A percentile compares a stretch with the other conserved stretches of the same genome.
phyloP scores from a whole-genome alignment of 768 basidiomycete species.

The Ramaria sp. region DNA sequence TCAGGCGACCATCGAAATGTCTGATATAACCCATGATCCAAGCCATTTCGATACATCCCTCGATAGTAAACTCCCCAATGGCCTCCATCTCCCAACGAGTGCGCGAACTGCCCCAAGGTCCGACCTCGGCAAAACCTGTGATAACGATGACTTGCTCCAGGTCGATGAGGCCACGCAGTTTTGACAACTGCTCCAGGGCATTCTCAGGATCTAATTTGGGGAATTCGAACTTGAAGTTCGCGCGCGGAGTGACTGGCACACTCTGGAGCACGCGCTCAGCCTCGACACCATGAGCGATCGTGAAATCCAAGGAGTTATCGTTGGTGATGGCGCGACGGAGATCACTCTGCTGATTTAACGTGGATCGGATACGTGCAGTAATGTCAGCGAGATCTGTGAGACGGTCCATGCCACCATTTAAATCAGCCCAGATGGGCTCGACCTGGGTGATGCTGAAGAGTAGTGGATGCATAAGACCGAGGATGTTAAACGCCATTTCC shows the following conservation, averaged over 20 bases:
- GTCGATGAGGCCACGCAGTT: constrained; percentile 83
- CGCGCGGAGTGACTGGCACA: constrained; percentile 87
- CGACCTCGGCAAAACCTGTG: constrained; percentile 95
- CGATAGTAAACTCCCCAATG: constrained; percentile 90
- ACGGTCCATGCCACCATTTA: constrained; percentile 97
- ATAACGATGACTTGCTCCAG: constrained; percentile 93
- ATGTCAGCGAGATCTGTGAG: constrained; percentile 91
- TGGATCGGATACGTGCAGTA: constrained; percentile 73
- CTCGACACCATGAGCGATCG: constrained; percentile 77
- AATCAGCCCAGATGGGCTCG: constrained; percentile 98
- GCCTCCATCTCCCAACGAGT: constrained; percentile 99
- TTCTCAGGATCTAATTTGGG: constrained; percentile 67
- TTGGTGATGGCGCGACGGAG: constrained; percentile 87
- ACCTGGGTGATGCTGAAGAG: constrained; percentile 99
- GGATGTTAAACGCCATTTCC: constrained; percentile 99
- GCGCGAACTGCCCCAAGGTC: constrained; percentile 96
- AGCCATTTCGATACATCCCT: constrained; percentile 98
- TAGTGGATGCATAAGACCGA: constrained; percentile 97
- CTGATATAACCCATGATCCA: constrained; percentile 99
- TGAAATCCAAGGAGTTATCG: constrained; percentile 95
- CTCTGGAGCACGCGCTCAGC: constrained; percentile 90
- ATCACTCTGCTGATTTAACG: constrained; percentile 78
- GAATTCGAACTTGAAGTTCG: constrained; percentile 97
- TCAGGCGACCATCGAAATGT: constrained; percentile 95
- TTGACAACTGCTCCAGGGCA: constrained; percentile 60